Percentiles rank a stretch among this genome's conserved stretches.
phyloP scores from a whole-genome alignment of 2,329 filamentous ascomycete species.

The Talaromyces sp. region DNA sequence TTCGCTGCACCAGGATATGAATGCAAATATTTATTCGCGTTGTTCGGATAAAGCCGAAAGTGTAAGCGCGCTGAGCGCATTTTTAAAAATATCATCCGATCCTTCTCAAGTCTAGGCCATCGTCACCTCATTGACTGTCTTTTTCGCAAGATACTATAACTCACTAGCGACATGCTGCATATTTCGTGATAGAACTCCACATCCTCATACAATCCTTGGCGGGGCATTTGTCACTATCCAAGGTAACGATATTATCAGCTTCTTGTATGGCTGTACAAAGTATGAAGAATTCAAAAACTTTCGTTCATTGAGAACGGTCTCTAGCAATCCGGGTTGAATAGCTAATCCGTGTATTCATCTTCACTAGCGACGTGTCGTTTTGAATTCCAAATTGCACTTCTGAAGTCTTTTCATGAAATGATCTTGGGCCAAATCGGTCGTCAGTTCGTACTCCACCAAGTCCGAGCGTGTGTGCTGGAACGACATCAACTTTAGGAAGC shows the following conservation, averaged over 20 bases:
- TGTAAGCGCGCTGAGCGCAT: too few relatives aligned
- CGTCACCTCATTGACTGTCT: neutral
- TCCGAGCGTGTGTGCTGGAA: neutral
- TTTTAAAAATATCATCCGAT: too few relatives aligned
- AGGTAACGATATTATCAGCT: neutral
- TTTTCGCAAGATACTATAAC: neutral
- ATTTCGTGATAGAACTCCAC: too few relatives aligned
- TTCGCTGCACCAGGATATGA: too few relatives aligned
- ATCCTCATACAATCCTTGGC: neutral
- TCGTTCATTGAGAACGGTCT: neutral
- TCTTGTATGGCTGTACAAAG: neutral
- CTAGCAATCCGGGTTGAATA: neutral
- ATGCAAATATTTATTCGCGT: too few relatives aligned
- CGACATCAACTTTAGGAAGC: neutral
- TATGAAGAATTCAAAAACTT: neutral
- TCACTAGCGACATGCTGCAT: neutral
- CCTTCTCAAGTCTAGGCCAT: neutral
- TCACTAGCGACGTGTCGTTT: neutral
- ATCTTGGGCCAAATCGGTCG: neutral
- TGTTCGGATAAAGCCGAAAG: too few relatives aligned
- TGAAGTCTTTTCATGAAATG: neutral
- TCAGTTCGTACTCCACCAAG: neutral
- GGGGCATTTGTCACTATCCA: too few relatives aligned
- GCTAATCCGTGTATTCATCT: neutral
- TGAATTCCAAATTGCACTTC: neutral